These are phyloP conservation scores for Dorcoceras hygrometricum DNA, from an alignment of 257 asterid species.

Conservation along the genomic window DNA sequence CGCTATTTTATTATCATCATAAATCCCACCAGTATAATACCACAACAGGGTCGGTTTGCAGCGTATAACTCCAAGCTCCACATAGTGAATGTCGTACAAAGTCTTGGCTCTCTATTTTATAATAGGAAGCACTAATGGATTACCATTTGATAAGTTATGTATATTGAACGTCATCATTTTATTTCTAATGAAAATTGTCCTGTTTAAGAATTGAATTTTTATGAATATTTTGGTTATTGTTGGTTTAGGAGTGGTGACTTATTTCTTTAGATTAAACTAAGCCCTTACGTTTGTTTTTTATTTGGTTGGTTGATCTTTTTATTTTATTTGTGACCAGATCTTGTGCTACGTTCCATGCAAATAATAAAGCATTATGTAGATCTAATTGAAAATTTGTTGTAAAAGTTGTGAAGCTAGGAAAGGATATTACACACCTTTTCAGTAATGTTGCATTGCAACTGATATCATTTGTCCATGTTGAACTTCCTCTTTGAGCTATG, in stretches of 20 bases:
- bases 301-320: not conserved
- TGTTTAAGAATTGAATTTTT: not conserved
- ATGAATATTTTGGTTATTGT: not conserved
- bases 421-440: not conserved
- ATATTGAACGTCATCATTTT: not conserved
- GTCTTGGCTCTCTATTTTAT: not conserved
- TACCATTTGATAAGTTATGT: not conserved
- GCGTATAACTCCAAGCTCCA: too few species aligned
- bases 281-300: not conserved
- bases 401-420: constrained; percentile 8
- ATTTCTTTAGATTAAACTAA: too few species aligned
- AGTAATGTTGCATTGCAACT: not conserved
- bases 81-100: too few species aligned
- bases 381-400: not conserved
- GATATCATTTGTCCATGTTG: not conserved
- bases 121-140: not conserved
- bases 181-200: not conserved
- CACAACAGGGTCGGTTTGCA: too few species aligned
- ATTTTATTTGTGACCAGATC: not conserved
- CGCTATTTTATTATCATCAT: too few species aligned
- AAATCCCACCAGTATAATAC: too few species aligned
- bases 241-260: not conserved
- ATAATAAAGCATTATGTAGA: not conserved
- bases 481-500: not conserved
- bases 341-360: not conserved